Evolutionary conservation across 164 flowering plant genomes (phyloP), one percentile per base, ranked within the genome.

Genomic region (Kingdonia uniflora): DNA sequence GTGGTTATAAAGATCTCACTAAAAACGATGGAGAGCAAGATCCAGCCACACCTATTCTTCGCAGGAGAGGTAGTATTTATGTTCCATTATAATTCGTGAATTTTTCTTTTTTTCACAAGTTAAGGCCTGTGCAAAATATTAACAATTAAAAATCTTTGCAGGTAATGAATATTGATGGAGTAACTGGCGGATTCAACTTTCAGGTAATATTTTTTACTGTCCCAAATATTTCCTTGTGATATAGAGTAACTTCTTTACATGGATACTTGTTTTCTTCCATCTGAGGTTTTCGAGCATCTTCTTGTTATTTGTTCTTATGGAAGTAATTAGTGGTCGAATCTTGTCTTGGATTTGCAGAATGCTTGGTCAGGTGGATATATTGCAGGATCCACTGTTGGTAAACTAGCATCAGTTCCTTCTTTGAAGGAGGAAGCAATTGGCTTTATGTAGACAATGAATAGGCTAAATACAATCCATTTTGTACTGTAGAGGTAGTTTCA

Each of bases 101-200:
- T 1, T 12, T 62, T 22, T 24, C 19, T 20, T 10, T 26, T 19
- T 26, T 11, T 17, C 23, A 16, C 25, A 33, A 14, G 15, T 48
- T 1, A 35, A 55, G 23, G 17, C 19, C 15, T 20, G 2, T 19
- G 20, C 4, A 10, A 51, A 33, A 59, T 56, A 39, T 44, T 29
- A 15, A 51, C 21, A 24, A 0, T 47, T 48, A 26, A 22, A 49
- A 43, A 20, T 11, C 12, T 35, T 33, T 14, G 71, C 54, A 92
- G 98, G 86, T 92, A 49, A 60, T 92, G 44, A 84, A 92, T 65
- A 62, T 87, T 60, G 98, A 92, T 76, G 98, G 98, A 21, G 74
- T 87, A 40, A 92, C 98, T n/a, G 98, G 98, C n/a, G 98, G 98
- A 19, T 92, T 84, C 76, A 92, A 92, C 72, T 85, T 87, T 70